These are phyloP conservation scores for Mycena epipterygia DNA, from an alignment of 768 basidiomycete species.

Conservation along the genomic window DNA sequence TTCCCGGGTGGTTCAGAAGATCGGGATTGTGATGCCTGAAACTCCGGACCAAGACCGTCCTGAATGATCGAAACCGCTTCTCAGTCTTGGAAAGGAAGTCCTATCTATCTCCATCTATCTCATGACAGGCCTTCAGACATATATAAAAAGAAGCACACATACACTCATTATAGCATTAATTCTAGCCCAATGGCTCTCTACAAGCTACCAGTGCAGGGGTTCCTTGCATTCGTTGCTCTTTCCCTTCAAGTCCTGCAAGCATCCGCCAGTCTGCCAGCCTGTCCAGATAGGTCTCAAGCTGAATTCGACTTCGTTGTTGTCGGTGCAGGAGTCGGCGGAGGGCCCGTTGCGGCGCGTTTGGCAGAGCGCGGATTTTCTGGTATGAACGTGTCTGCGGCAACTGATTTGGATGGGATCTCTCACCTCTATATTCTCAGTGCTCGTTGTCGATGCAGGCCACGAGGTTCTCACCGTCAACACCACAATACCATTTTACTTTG, in stretches of 20 bases:
- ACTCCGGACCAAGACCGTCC: too few species aligned
- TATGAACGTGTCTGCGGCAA: neutral
- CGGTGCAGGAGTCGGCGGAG: slow-evolving; percentile 45
- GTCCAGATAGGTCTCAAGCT: neutral
- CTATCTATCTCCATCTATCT: too few species aligned
- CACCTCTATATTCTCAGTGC: slow-evolving; percentile 31
- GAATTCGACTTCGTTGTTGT: slow-evolving; percentile 45
- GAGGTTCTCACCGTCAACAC: slow-evolving; percentile 44
- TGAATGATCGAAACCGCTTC: too few species aligned
- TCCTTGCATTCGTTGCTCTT: slow-evolving; percentile 1
- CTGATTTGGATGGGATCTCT: neutral
- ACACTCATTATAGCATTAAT: too few species aligned
- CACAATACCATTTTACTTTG: slow-evolving; percentile 44
- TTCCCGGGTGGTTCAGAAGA: too few species aligned
- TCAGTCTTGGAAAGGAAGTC: too few species aligned
- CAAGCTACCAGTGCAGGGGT: neutral
- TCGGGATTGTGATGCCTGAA: too few species aligned
- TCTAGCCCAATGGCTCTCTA: neutral
- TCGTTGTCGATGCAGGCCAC: slow-evolving; percentile 47
- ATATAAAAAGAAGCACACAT: too few species aligned
- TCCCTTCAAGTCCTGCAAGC: neutral
- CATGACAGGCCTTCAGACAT: too few species aligned
- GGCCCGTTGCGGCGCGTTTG: slow-evolving; percentile 43
- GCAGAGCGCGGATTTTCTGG: slow-evolving; percentile 44
- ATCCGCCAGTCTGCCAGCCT: neutral